Percentiles rank a stretch among this genome's conserved stretches.
These are phyloP conservation scores for Argentina anserina DNA, from an alignment of 306 rosid species.

Conservation along the genomic window DNA sequence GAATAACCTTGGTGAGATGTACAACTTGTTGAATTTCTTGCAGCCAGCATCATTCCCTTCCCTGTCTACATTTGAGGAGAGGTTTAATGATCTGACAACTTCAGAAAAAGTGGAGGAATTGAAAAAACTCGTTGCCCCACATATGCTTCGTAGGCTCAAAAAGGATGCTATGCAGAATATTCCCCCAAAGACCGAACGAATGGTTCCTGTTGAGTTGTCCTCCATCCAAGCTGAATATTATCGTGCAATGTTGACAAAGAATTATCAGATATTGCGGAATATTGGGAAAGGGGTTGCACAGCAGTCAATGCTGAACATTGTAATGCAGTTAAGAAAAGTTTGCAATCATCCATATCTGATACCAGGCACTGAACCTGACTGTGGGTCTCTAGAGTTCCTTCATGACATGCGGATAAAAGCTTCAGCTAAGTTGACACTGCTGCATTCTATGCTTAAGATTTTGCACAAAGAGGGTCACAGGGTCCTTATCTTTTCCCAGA, in stretches of 20 bases:
- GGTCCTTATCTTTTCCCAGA: conserved; percentile 95
- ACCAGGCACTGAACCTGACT: conserved; percentile 97
- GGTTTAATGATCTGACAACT: conserved; percentile 88
- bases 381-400: conserved; percentile 88
- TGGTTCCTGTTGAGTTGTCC: conserved; percentile 99
- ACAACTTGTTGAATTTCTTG: conserved; percentile 94
- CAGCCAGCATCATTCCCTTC: conserved; percentile 99
- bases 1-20: conserved; percentile 99
- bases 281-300: conserved; percentile 97
- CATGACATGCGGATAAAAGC: conserved; percentile 99
- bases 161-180: conserved; percentile 99
- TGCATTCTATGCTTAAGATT: conserved; percentile 94
- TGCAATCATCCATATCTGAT: conserved; percentile 99
- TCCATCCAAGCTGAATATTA: conserved; percentile 99
- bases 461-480: conserved; percentile 84
- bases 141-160: conserved; percentile 98
- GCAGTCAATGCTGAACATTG: conserved; percentile 94
- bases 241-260: conserved; percentile 99
- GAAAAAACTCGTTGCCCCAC: conserved; percentile 98
- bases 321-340: conserved; percentile 97
- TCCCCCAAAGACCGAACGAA: conserved; percentile 99
- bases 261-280: conserved; percentile 88
- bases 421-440: conserved; percentile 89
- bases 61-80: conserved; percentile 86
- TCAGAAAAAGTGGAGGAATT: conserved; percentile 94